Base-by-base conservation (phyloP, 495 filamentous ascomycete genomes). In the Podospora sp. region DNA sequence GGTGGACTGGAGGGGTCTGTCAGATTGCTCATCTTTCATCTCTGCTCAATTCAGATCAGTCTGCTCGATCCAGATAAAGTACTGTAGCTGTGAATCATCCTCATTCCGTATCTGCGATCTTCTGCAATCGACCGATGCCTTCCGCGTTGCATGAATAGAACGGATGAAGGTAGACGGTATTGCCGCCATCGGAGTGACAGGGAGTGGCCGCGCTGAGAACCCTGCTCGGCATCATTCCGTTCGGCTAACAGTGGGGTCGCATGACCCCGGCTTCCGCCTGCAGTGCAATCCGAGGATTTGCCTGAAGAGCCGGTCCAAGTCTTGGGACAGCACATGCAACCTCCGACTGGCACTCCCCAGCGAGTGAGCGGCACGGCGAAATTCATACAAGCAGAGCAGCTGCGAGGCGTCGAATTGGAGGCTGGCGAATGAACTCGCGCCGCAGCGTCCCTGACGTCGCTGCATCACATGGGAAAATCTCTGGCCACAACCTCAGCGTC, bases 381-480 rank as follows among this genome's bases (percentile, higher is more conserved):
- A 33, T 33, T 33, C 29, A 33, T 33, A 33, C 58, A 14, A 46
- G 25, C 29, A 33, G 4, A 46, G 25, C 29, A 33, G 4, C 29
- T 4, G 29, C 29, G 29, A 55, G 27, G 25, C 27, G 51, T 29
- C 40, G 66, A 46, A 58, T 60, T 27, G 14, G 14, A 22, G n/a
- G 27, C 22, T 22, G 59, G 18, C 67, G 68, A 70, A 70, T 63
- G 40, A 22, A 40, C 58, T 22, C 20, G 21, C 59, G 29, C 64
- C 33, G 21, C 63, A 66, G 51, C 26, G 29, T 36, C 52, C 56
- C 65, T 70, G 59, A 63, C 68, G 63, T 63, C 68, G 46, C 58
- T 50, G 29, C 18, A 12, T 27, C 53, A 52, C 68, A 67, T 70
- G 68, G 55, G 22, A 65, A 60, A 64, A 51, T n/a, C 68, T 25